A percentile compares a stretch with the other conserved stretches of the same genome.
Evolutionary conservation across 2,329 filamentous ascomycete genomes (phyloP).

Genomic region (Capronia epimyces): DNA sequence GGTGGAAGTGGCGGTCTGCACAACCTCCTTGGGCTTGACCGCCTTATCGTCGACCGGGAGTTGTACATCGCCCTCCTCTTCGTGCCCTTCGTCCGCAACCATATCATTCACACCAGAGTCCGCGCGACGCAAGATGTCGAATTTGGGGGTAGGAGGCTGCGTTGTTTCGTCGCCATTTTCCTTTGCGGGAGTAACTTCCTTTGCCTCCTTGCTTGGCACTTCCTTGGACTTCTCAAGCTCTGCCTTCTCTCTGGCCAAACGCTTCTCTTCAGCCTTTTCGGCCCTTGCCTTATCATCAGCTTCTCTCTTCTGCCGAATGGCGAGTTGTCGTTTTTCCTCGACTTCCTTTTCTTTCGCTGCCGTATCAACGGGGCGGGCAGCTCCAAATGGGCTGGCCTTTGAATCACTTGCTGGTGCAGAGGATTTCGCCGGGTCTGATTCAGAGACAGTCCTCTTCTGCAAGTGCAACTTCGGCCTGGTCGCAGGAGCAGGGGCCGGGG

Average conservation of each 20-base stretch:
- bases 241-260: constrained; percentile 61
- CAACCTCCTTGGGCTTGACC: constrained; percentile 52
- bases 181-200: constrained; percentile 17
- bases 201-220: constrained; percentile 31
- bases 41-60: constrained; percentile 41
- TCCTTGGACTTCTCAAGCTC: constrained; percentile 47
- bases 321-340: constrained; percentile 75
- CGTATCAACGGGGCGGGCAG: constrained; percentile 89
- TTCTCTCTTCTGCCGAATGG: constrained; percentile 75
- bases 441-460: constrained; percentile 82
- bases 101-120: constrained; percentile 46
- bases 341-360: constrained; percentile 82
- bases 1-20: constrained; percentile 40
- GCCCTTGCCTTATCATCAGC: constrained; percentile 79
- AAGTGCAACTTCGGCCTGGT: constrained; percentile 79
- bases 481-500: constrained; percentile 53
- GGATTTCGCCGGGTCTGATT: constrained; percentile 52
- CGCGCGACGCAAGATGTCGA: constrained; percentile 52
- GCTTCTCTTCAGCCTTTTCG: constrained; percentile 59
- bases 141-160: constrained; percentile 41
- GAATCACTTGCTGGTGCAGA: constrained; percentile 53
- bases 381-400: constrained; percentile 90
- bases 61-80: constrained; percentile 42
- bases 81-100: constrained; percentile 45
- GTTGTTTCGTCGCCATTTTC: constrained; percentile 24